phyloP scores from a whole-genome alignment of 805 yeast genomes.

The Ogataea haglerorum region DNA sequence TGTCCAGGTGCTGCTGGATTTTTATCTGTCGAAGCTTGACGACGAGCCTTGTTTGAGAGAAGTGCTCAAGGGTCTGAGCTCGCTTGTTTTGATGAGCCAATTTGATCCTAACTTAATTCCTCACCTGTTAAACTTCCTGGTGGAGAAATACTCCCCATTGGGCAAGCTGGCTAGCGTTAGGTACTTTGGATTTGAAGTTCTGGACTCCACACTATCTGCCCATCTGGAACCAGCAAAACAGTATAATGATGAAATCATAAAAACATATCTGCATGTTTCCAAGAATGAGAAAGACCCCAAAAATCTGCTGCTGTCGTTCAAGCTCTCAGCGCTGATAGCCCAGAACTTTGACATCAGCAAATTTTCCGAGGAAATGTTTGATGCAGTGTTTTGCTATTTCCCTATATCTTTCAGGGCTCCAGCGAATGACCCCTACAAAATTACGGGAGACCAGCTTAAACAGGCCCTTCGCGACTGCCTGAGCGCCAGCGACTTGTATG shows the following conservation, averaged over 20 bases:
- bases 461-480: slow-evolving; percentile 56
- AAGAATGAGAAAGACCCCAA: slow-evolving; percentile 93
- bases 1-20: slow-evolving; percentile 48
- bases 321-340: slow-evolving; percentile 48
- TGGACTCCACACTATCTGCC: slow-evolving; percentile 36
- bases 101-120: slow-evolving; percentile 37
- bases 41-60: slow-evolving; percentile 55
- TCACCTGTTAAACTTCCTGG: slow-evolving; percentile 37
- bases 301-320: slow-evolving; percentile 71
- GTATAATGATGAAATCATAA: slow-evolving; percentile 43
- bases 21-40: slow-evolving; percentile 62
- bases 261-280: slow-evolving; percentile 63
- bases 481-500: slow-evolving; percentile 57
- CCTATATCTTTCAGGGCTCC: slow-evolving; percentile 96
- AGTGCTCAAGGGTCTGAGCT: slow-evolving; percentile 50
- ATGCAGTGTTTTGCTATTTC: slow-evolving; percentile 88
- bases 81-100: slow-evolving; percentile 50
- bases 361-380: slow-evolving; percentile 71
- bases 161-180: slow-evolving; percentile 62
- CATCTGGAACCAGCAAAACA: slow-evolving; percentile 26
- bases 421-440: slow-evolving; percentile 79
- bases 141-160: slow-evolving; percentile 48
- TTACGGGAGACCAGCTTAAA: slow-evolving; percentile 72
- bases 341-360: slow-evolving; percentile 37
- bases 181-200: slow-evolving; percentile 51